These are phyloP conservation scores for Paraurostyla sp. DNA, from an alignment of 73 alveolate genomes.

Conservation along the genomic window DNA sequence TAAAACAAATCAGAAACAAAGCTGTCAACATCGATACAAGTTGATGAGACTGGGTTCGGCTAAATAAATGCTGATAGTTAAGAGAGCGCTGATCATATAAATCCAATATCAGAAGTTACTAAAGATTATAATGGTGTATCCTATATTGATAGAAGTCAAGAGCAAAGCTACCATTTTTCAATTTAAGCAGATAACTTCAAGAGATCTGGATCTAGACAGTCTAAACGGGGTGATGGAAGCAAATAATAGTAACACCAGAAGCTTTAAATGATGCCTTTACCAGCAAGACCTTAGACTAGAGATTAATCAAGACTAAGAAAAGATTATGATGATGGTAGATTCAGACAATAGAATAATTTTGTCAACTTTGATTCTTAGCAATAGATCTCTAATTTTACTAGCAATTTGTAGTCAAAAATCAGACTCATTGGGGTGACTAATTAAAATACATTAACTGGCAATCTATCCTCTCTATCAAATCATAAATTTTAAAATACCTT, in stretches of 20 bases:
- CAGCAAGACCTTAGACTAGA: constrained; percentile 37
- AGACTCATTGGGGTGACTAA: neutral
- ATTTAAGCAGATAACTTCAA: neutral
- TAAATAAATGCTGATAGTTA: no score
- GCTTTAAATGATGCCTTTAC: neutral
- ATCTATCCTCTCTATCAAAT: neutral
- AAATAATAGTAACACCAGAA: neutral
- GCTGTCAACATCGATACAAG: no score
- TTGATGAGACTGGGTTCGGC: no score
- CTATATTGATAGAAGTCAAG: no score
- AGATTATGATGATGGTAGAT: neutral
- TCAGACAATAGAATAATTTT: neutral
- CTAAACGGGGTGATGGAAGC: neutral
- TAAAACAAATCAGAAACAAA: neutral
- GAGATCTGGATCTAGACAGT: neutral
- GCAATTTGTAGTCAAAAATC: neutral
- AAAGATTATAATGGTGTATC: no score
- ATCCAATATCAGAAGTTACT: no score
- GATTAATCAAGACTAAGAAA: neutral
- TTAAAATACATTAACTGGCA: neutral
- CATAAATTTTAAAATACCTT: neutral
- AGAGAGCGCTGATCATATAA: no score
- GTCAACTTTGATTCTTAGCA: neutral
- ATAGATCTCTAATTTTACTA: neutral
- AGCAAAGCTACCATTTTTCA: no score